These are phyloP conservation scores for Phytophthora sansomeana DNA, from an alignment of 352 stramenopile species.

Conservation along the genomic window DNA sequence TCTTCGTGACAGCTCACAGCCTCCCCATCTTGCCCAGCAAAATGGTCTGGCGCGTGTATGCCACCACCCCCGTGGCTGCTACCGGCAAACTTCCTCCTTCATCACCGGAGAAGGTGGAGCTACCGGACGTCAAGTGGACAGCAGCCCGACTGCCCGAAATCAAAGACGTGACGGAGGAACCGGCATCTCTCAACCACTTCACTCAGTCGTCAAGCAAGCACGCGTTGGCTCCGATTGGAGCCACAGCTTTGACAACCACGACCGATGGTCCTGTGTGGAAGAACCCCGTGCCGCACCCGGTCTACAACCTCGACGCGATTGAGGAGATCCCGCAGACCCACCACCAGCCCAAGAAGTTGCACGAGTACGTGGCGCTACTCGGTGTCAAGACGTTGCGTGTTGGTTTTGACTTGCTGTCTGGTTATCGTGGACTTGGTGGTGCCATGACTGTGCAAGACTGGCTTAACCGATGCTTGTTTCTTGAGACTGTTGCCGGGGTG, in stretches of 20 bases:
- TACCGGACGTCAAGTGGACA: constrained; percentile 20
- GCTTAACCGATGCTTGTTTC: constrained; percentile 76
- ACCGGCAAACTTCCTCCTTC: constrained; percentile 9
- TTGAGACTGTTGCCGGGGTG: constrained; percentile 80
- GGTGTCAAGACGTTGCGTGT: constrained; percentile 47
- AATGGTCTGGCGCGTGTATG: constrained; percentile 23
- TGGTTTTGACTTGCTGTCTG: constrained; percentile 56
- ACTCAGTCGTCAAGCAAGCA: constrained; percentile 35
- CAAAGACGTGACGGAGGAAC: constrained; percentile 45
- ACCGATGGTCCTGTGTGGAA: constrained; percentile 33
- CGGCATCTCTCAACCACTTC: constrained; percentile 41
- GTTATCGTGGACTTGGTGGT: constrained; percentile 58
- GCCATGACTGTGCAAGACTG: constrained; percentile 70
- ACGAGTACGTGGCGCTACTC: constrained; percentile 45
- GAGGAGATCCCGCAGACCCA: constrained; percentile 41
- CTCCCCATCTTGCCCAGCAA: constrained; percentile 30
- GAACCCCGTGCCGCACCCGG: constrained; percentile 50
- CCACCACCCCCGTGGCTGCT: constrained; percentile 5
- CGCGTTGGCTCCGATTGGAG: background rate
- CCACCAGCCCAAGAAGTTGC: constrained; percentile 41
- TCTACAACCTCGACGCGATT: constrained; percentile 54
- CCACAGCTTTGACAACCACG: background rate
- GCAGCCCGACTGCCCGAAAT: constrained; percentile 43
- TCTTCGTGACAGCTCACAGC: constrained; percentile 24
- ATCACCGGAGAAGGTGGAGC: constrained; percentile 6